Evolutionary conservation across 2,329 filamentous ascomycete species (phyloP), one percentile per base, ranked within the genome.

Genomic region (Penicillium italicum): DNA sequence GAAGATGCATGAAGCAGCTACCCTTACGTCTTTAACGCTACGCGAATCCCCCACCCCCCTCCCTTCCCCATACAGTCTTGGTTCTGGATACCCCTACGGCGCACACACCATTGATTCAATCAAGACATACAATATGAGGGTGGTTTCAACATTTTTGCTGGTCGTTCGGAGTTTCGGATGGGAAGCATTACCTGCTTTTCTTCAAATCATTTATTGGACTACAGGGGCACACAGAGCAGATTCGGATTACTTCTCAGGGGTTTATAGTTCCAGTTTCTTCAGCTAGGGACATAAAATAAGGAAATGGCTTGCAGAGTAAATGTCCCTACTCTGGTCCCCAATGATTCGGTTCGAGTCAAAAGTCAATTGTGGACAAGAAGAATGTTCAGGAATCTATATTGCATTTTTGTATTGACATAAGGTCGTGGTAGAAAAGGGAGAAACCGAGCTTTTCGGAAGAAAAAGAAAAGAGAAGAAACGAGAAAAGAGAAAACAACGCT

Each of bases 1-100:
- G 77, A 79, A 56, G 76, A 78, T 47, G 57, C 65, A 45, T 75
- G 57, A 71, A 55, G 42, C 37, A 49, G 36, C 40, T 22, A 40
- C 20, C 16, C 40, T 55, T 36, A 16, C 47, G 33, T 40, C 41
- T 51, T 48, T 45, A 37, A 26, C 40, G 42, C 42, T 53, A 50
- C 33, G 40, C 38, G 55, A 47, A 36, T n/a, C n/a, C n/a, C n/a
- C n/a, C n/a, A n/a, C n/a, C n/a, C n/a, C 20, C 45, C 54, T 41
- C 49, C 46, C 50, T 40, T 53, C 37, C 47, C 43, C 24, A 45
- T 28, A 34, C 51, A 22, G 40, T 24, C 45, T 56, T 50, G 37
- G 34, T 53, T 34, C 20, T 40, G 50, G 36, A 57, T 59, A 61
- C 53, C 56, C 56, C 18, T 41, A 54, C 47, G 34, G 46, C 44